These are phyloP conservation scores for Syzygium grande DNA, from an alignment of 345 rosid genomes.

Conservation along the genomic window DNA sequence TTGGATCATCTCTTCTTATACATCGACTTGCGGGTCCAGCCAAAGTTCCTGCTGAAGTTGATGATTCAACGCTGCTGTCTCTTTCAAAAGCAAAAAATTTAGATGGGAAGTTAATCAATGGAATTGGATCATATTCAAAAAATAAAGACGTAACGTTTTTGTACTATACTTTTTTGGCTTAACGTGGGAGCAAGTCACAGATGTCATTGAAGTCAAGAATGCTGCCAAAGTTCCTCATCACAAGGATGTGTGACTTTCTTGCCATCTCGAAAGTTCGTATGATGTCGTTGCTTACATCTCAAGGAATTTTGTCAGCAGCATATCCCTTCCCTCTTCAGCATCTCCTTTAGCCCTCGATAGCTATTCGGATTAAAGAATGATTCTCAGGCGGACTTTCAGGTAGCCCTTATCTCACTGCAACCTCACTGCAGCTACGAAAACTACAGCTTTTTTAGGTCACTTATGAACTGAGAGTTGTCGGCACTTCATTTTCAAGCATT, in stretches of 20 bases:
- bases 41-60: neutral
- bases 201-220: neutral
- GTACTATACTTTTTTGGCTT: neutral
- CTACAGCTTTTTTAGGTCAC: neutral
- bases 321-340: neutral
- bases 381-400: neutral
- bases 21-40: neutral
- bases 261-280: neutral
- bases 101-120: neutral
- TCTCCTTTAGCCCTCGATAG: neutral
- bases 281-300: neutral
- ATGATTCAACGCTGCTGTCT: neutral
- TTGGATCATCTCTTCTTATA: neutral
- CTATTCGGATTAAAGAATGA: neutral
- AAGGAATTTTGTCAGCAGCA: neutral
- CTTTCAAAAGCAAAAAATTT: neutral
- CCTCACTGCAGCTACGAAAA: neutral
- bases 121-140: neutral
- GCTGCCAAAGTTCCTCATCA: neutral
- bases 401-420: neutral
- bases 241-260: neutral
- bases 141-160: neutral
- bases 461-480: neutral
- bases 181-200: neutral
- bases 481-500: neutral